Evolutionary conservation across 179 eudicot species (phyloP).

Genomic region (Kewa caespitosa): DNA sequence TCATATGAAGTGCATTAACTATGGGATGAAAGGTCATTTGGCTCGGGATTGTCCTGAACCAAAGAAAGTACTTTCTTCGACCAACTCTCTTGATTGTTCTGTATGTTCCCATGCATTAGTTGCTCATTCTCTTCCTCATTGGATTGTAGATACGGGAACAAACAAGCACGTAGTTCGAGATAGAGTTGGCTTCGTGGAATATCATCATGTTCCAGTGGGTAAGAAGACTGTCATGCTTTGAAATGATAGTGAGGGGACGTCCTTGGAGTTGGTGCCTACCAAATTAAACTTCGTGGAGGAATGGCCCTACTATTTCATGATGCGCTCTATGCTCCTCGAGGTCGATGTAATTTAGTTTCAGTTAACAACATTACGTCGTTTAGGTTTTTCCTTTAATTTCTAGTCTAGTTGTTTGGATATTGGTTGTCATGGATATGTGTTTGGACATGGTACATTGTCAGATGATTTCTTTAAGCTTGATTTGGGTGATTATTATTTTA

Average conservation of each 20-base stretch:
- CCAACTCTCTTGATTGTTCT: not conserved
- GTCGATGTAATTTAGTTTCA: not conserved
- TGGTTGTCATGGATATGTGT: not conserved
- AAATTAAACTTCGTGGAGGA: constrained; percentile 5
- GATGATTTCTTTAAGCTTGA: not conserved
- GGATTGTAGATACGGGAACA: constrained; percentile 12
- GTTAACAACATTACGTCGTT: not conserved
- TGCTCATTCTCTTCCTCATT: constrained; percentile 8
- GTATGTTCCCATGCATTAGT: constrained; percentile 4
- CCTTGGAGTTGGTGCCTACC: not conserved
- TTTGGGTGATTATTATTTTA: not conserved
- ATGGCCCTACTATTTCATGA: not conserved
- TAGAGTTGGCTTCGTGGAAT: constrained; percentile 8
- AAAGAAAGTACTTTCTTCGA: not conserved
- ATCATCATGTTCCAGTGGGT: not conserved
- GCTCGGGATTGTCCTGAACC: constrained; percentile 3
- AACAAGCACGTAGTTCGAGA: constrained; percentile 5
- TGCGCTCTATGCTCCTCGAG: constrained; percentile 7
- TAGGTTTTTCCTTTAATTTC: constrained; percentile 6
- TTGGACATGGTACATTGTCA: not conserved
- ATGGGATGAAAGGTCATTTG: not conserved
- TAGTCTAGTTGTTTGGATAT: not conserved
- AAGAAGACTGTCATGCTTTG: not conserved
- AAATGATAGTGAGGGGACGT: not conserved
- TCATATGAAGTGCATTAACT: not conserved